Conservation (phyloP, 306 rosid species). For the Glycyrrhiza uralensis region DNA sequence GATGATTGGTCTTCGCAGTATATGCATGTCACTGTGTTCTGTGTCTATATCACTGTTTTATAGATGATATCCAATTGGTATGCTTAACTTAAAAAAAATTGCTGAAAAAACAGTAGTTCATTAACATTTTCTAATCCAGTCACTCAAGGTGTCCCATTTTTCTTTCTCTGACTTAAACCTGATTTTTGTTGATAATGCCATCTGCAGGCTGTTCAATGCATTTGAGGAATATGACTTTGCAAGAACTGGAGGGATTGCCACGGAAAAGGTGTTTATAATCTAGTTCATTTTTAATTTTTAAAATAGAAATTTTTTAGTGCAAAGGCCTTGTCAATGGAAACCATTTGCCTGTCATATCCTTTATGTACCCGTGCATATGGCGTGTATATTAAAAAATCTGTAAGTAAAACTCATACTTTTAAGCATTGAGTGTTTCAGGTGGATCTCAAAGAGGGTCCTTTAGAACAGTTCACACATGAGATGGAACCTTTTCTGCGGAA, state of each 20-base stretch:
- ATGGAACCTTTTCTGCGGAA: slow-evolving; percentile 96
- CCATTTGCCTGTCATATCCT: neutral
- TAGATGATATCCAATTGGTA: neutral
- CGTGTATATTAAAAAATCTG: neutral
- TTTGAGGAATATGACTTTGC: slow-evolving; percentile 83
- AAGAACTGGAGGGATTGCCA: slow-evolving; percentile 76
- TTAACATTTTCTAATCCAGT: neutral
- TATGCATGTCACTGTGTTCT: neutral
- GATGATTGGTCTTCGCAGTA: neutral
- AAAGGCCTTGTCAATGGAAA: neutral
- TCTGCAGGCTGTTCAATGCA: slow-evolving; percentile 69
- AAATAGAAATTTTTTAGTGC: neutral
- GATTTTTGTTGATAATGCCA: neutral
- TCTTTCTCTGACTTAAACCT: neutral
- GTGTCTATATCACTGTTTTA: neutral
- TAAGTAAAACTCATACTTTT: neutral
- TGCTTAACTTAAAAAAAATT: neutral
- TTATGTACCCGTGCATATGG: neutral
- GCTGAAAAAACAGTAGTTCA: neutral
- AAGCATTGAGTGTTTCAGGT: slow-evolving; percentile 44
- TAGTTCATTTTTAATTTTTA: neutral
- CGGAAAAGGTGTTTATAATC: slow-evolving; percentile 56
- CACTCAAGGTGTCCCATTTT: neutral
- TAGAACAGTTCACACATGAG: slow-evolving; percentile 90
- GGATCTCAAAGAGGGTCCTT: slow-evolving; percentile 90